These are phyloP conservation scores for Pichia sp. DNA, from an alignment of 1,139 yeast genomes.

Conservation along the genomic window DNA sequence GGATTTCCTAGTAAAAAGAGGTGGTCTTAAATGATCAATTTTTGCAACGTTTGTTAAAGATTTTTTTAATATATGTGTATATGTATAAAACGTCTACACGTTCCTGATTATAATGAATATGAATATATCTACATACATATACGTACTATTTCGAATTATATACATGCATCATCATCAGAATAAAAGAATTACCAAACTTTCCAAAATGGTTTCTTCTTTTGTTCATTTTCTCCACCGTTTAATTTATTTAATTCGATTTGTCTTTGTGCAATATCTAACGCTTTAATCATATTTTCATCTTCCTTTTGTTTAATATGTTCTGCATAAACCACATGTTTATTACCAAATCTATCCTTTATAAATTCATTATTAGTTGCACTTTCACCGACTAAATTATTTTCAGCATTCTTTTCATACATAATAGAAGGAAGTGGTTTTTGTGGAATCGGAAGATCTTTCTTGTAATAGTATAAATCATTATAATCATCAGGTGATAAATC, in stretches of 20 bases:
- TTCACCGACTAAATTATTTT: conserved; percentile 31
- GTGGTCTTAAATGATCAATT: conserved; percentile 30
- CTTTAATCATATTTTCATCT: conserved; percentile 60
- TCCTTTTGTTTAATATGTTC: conserved; percentile 62
- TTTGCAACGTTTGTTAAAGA: too few species aligned
- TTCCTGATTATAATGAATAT: too few species aligned
- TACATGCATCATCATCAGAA: too few species aligned
- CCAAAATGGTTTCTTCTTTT: conserved; percentile 22
- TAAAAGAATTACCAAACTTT: conserved; percentile 28
- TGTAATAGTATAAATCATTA: conserved; percentile 46
- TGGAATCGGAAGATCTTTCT: conserved; percentile 28
- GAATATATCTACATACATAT: too few species aligned
- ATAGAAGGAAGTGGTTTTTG: conserved; percentile 28
- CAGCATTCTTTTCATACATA: conserved; percentile 38
- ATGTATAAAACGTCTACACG: too few species aligned
- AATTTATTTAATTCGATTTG: conserved; percentile 21
- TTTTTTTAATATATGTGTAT: too few species aligned
- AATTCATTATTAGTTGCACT: conserved; percentile 35
- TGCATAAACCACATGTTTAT: conserved; percentile 67
- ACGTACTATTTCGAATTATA: too few species aligned
- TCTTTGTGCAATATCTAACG: conserved; percentile 26
- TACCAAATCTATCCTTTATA: conserved; percentile 60
- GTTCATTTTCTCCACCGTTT: conserved; percentile 5
- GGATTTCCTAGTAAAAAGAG: conserved; percentile 83
- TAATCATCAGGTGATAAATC: conserved; percentile 51